phyloP scores from a whole-genome alignment of 345 rosid species.

The Syzygium grande region DNA sequence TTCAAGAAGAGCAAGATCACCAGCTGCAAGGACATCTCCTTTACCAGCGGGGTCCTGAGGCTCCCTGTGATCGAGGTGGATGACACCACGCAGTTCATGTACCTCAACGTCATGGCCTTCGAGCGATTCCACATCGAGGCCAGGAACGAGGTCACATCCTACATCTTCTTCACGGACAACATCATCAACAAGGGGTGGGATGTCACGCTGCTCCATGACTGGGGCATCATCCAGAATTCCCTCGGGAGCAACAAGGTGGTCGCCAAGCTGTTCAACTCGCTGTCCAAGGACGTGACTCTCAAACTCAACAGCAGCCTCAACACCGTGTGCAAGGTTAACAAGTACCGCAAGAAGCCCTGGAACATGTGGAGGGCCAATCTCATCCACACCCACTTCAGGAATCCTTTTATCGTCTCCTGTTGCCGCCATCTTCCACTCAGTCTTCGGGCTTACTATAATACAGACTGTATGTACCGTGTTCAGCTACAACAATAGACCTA shows the following conservation, averaged over 20 bases:
- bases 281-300: constrained; percentile 21
- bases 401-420: constrained; percentile 34
- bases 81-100: background rate
- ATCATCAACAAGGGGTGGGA: constrained; percentile 29
- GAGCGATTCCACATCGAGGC: constrained; percentile 13
- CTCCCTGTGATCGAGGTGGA: background rate
- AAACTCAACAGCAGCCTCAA: constrained; percentile 19
- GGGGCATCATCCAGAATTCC: constrained; percentile 31
- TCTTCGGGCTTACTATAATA: constrained; percentile 21
- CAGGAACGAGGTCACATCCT: constrained; percentile 20
- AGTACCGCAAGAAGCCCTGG: constrained; percentile 25
- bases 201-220: constrained; percentile 19
- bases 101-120: constrained; percentile 3
- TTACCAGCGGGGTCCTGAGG: background rate
- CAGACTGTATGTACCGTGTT: background rate
- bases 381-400: constrained; percentile 29
- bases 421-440: constrained; percentile 16
- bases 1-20: background rate
- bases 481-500: background rate
- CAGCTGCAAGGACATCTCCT: constrained; percentile 1
- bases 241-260: constrained; percentile 34
- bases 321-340: constrained; percentile 15
- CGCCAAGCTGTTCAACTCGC: constrained; percentile 31
- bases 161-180: constrained; percentile 27
- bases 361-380: constrained; percentile 37